Evolutionary conservation across 2,329 filamentous ascomycete genomes (phyloP).

Genomic region (Triangularia setosa): DNA sequence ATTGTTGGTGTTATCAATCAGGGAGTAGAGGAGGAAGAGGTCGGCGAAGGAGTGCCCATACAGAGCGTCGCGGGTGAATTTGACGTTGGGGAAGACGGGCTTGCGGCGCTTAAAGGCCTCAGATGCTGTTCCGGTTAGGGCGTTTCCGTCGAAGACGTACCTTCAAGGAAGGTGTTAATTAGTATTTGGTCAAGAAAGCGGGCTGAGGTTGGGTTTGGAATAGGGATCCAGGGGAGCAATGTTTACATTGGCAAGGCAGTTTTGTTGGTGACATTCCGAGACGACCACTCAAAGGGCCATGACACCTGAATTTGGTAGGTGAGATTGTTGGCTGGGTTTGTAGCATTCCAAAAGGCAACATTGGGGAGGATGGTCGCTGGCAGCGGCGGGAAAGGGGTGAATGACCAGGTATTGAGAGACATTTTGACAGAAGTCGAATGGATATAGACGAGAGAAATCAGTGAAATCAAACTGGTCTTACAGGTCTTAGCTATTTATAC

Average conservation of each 20-base stretch:
- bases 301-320: slow-evolving; percentile 19
- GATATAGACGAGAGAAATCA: not conserved
- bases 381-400: slow-evolving; percentile 16
- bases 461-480: not conserved
- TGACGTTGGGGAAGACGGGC: slow-evolving; percentile 26
- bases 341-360: slow-evolving; percentile 15
- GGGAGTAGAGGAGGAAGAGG: slow-evolving; percentile 23
- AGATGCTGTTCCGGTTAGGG: slow-evolving; percentile 24
- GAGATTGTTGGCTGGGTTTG: slow-evolving; percentile 3
- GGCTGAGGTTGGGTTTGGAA: not conserved
- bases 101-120: slow-evolving; percentile 27
- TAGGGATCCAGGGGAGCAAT: not conserved
- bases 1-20: slow-evolving; percentile 22
- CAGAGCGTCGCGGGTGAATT: slow-evolving; percentile 22
- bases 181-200: not conserved
- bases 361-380: slow-evolving; percentile 17
- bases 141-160: slow-evolving; percentile 29
- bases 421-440: not conserved
- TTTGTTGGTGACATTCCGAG: not conserved
- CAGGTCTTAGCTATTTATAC: not conserved
- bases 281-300: slow-evolving; percentile 19
- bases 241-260: slow-evolving; percentile 12
- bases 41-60: slow-evolving; percentile 28
- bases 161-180: slow-evolving; percentile 9
- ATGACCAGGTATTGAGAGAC: slow-evolving; percentile 2